Conservation (phyloP, 768 basidiomycete genomes). For the Boletus coccyginus region DNA sequence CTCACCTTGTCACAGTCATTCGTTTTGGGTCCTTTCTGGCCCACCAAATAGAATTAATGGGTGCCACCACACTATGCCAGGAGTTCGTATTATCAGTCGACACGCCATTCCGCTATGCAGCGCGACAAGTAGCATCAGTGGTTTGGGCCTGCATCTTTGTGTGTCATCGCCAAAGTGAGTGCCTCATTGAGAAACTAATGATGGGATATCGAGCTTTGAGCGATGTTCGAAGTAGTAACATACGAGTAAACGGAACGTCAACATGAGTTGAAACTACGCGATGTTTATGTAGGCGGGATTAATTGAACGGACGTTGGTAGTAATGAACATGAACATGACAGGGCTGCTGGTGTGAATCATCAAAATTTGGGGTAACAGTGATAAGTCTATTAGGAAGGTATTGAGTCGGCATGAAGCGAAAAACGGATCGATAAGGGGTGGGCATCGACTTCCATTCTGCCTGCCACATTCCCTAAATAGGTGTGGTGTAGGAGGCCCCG, state of each 20-base stretch:
- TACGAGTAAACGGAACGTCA: no score
- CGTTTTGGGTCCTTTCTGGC: background rate
- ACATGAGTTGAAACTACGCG: no score
- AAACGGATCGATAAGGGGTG: background rate
- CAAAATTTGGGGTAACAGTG: background rate
- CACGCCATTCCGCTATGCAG: background rate
- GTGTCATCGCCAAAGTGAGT: background rate
- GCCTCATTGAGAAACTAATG: background rate
- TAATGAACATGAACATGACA: slow-evolving; percentile 4
- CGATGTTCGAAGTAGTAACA: background rate
- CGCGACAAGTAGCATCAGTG: background rate
- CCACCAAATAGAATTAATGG: background rate
- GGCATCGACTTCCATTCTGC: background rate
- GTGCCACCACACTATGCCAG: background rate
- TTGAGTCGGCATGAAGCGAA: background rate
- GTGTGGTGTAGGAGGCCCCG: background rate
- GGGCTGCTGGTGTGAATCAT: background rate
- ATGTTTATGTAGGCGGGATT: background rate
- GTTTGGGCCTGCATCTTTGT: background rate
- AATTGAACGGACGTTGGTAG: background rate
- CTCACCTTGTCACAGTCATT: background rate
- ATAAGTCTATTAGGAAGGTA: background rate
- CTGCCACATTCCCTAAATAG: background rate
- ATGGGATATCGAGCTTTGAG: background rate
- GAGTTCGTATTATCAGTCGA: background rate